phyloP scores from a whole-genome alignment of 1,284 basidiomycete species.

The Trichosporon inkin region DNA sequence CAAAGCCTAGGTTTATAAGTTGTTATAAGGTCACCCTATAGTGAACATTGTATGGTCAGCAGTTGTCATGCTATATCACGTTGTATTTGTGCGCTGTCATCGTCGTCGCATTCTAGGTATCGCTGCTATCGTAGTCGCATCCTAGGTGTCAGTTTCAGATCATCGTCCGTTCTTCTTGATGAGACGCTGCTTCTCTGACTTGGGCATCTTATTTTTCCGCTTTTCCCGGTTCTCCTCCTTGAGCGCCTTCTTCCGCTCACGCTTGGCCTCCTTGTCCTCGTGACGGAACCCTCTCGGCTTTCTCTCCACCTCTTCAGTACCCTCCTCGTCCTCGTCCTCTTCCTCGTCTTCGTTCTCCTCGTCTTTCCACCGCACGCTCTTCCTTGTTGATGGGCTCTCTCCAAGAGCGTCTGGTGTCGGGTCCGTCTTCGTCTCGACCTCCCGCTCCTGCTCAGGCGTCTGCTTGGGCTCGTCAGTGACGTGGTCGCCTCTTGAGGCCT shows the following conservation, averaged over 20 bases:
- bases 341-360: constrained; percentile 37
- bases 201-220: constrained; percentile 87
- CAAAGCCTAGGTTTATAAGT: constrained; percentile 12
- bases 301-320: constrained; percentile 53
- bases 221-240: constrained; percentile 84
- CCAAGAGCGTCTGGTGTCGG: constrained; percentile 17
- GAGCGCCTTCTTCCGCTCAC: constrained; percentile 83
- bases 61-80: constrained; percentile 2
- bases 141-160: background rate
- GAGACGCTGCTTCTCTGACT: constrained; percentile 80
- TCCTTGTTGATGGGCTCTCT: constrained; percentile 14
- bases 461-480: constrained; percentile 6
- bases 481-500: constrained; percentile 10
- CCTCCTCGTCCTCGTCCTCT: constrained; percentile 45
- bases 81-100: constrained; percentile 8
- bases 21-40: constrained; percentile 3
- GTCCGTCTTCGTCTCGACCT: constrained; percentile 7
- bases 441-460: constrained; percentile 7
- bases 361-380: constrained; percentile 20
- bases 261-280: constrained; percentile 82
- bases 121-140: background rate
- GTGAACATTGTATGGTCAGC: background rate
- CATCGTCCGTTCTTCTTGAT: constrained; percentile 57
- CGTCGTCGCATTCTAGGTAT: background rate
- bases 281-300: constrained; percentile 76